Evolutionary conservation across 768 basidiomycete species (phyloP), one percentile per base, ranked within the genome.

Genomic region (Phylloporus rhodoxanthus): DNA sequence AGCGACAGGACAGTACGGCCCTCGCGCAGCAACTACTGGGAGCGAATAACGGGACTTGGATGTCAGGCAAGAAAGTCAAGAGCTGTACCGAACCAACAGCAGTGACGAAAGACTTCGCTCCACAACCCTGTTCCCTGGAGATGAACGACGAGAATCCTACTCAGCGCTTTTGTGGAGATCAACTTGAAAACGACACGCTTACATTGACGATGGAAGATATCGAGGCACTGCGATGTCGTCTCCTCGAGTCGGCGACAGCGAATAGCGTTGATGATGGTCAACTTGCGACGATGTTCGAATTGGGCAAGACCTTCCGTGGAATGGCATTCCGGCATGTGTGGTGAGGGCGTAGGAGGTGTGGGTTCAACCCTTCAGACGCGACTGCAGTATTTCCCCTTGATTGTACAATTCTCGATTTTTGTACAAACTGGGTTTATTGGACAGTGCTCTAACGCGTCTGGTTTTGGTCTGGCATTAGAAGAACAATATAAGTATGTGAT

Each of bases 241-340:
- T 64, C 17, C 47, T 59, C 14, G 46, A 50, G 7, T 50, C 29
- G 2, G 44, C 29, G 4, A 37, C n/a, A 19, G 50, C 45, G 25
- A 47, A 54, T 26, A 50, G 29, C 19, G 30, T 30, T 9, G 50
- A 41, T 5, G 8, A 44, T 29, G 47, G 49, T 23, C 54, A 48
- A 43, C 50, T 64, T 39, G 48, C 57, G 28, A 41, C 43, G 48
- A 25, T 53, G 42, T 66, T 65, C 26, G 51, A 65, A 23, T 38
- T 55, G 5, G 59, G 62, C 34, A 59, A 52, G 50, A 44, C 47
- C 1, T 64, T 49, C 49, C 48, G 34, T 13, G 63, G 64, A 23
- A 56, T 45, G 56, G 9, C 36, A 4, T 65, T 65, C 47, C 57
- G 55, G 8, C 64, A 61, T 19, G 52, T 57, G 29, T 64, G 63